These are phyloP conservation scores for Cyberlindnera petersonii DNA, from an alignment of 805 yeast species.

Conservation along the genomic window DNA sequence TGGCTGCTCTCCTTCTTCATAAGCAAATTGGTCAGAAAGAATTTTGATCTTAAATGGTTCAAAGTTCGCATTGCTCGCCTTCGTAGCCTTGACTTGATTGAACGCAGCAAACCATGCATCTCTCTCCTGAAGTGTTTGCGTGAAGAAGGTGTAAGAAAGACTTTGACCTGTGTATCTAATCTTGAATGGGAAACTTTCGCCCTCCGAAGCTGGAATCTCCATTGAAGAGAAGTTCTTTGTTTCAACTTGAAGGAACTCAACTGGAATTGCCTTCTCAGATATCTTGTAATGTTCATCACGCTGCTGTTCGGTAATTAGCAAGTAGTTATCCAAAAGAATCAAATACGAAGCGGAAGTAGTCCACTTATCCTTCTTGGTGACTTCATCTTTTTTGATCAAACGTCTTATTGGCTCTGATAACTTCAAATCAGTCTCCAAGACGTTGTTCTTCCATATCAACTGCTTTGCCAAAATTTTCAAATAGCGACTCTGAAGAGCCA, in stretches of 20 bases:
- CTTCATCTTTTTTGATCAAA: slow-evolving; percentile 54
- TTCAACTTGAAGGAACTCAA: slow-evolving; percentile 54
- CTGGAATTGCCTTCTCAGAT: slow-evolving; percentile 56
- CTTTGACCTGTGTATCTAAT: slow-evolving; percentile 56
- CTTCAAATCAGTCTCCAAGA: slow-evolving; percentile 45
- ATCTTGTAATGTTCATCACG: slow-evolving; percentile 40
- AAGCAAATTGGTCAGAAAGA: slow-evolving; percentile 61
- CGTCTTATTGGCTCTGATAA: slow-evolving; percentile 52
- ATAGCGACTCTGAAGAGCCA: slow-evolving; percentile 55
- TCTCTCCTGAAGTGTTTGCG: slow-evolving; percentile 47
- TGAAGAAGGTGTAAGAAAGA: slow-evolving; percentile 47
- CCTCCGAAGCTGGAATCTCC: slow-evolving; percentile 9
- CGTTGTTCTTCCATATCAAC: slow-evolving; percentile 47
- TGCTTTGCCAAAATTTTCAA: slow-evolving; percentile 50
- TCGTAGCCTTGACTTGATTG: slow-evolving; percentile 41
- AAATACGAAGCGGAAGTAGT: slow-evolving; percentile 49
- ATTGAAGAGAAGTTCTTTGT: slow-evolving; percentile 31
- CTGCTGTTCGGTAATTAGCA: slow-evolving; percentile 58
- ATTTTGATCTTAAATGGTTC: slow-evolving; percentile 54
- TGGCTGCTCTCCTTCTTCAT: slow-evolving; percentile 50
- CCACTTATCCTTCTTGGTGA: slow-evolving; percentile 58
- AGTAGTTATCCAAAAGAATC: slow-evolving; percentile 65
- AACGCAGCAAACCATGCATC: slow-evolving; percentile 55
- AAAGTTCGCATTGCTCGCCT: slow-evolving; percentile 35
- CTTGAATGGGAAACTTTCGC: slow-evolving; percentile 38